Evolutionary conservation across 441 rosid genomes (phyloP), one percentile per base, ranked within the genome.

Genomic region (Manihot esculenta): DNA sequence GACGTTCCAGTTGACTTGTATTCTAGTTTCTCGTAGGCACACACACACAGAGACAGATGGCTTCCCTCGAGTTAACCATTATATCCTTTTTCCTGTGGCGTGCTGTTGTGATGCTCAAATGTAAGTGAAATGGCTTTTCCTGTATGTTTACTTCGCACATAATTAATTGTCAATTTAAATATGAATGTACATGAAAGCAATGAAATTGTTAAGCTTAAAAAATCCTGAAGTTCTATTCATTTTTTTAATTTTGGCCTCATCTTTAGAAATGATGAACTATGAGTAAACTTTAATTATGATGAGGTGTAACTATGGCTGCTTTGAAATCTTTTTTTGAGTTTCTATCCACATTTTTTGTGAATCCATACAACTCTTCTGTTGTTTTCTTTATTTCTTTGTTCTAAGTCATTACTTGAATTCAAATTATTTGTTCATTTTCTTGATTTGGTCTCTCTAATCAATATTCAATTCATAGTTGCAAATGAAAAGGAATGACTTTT

Each of bases 1-100:
- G 48, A 68, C 80, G 62, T 77, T 79, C 84, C 68, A 70, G 85
- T 72, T 89, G 79, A 80, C 72, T 44, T 77, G 80, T 77, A 78
- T 47, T 73, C 74, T 80, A 71, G 42, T 38, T 38, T 38, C 21
- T 62, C 62, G 30, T 68, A 64, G 77, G 66, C 51, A 78, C 33
- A 66, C 51, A 78, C 33, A 66, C 66, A 68, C 71, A 57, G 27
- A 27, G 56, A 33, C 38, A 49, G 42, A 72, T 72, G 74, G 76
- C 81, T 77, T 72, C 68, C 75, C 74, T 68, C 74, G 44, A 60
- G 67, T 33, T 61, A 63, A 73, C 61, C 48, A n/a, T 74, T 27
- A 3, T 70, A 61, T 77, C 70, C 77, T 74, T 72, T 38, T 67
- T 74, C 78, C 75, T 42, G 57, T 70, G 73, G 79, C 71, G 23